Evolutionary conservation across 306 rosid genomes (phyloP), one percentile per base, ranked within the genome.

Genomic region (Abrus pulchellus): DNA sequence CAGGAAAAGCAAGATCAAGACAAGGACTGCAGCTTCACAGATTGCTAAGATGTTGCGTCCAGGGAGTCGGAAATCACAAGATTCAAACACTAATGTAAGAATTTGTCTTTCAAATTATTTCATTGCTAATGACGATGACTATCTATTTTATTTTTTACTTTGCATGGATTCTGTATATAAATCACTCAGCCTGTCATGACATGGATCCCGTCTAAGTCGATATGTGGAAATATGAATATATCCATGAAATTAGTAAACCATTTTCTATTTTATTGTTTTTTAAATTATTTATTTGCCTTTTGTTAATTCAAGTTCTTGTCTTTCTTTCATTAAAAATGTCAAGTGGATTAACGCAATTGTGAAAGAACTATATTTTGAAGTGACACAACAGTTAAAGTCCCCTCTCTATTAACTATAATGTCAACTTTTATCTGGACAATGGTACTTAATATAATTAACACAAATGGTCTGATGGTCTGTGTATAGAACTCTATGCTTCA

Each of bases 21-120:
- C 80, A 70, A 83, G 97, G 89, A 89, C 93, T 14, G 94, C 97
- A 10, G 98, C 97, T 68, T 86, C 93, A 7, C 90, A 83, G 71
- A 90, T 94, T 83, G 98, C 98, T 59, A 88, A 89, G 87, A 80
- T 92, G 87, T 49, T 90, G 44, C 85, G 89, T 33, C 88, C 86
- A 33, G 87, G 83, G 64, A 83, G 70, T 68, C 82, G 79, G 64
- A 82, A 45, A 48, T 60, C 82, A 56, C 57, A 53, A n/a, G 83
- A 74, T 54, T 85, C 80, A 32, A 81, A 88, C 78, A 53, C 62
- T 68, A 75, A 86, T 83, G 89, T 86, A 79, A 63, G 83, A 73
- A 40, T 52, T 33, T 41, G 13, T 65, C 33, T 78, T 68, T 75
- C 8, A 29, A 67, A 66, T 61, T 7, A 60, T 74, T 61, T 78